phyloP scores from a whole-genome alignment of 139 green algal species.

The Chlamydomonas schloesseri region DNA sequence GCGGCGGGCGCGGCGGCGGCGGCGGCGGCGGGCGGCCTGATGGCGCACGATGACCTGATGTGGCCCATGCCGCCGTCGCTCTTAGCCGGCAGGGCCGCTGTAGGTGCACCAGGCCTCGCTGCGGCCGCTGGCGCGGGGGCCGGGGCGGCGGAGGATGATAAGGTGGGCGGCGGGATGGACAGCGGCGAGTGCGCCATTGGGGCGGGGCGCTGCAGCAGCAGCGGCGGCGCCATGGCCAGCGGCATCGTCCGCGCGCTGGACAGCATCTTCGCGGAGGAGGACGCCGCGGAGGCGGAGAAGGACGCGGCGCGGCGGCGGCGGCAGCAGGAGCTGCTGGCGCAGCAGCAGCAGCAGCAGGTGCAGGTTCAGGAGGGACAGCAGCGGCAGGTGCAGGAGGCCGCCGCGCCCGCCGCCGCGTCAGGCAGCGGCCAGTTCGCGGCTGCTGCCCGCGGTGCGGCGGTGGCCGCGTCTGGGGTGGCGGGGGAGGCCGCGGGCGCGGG shows the following conservation, averaged over 20 bases:
- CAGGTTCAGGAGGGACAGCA: background rate
- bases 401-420: too few species aligned
- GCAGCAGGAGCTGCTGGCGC: background rate
- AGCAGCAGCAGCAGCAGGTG: background rate
- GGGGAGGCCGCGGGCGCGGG: too few species aligned
- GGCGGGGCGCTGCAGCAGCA: slow-evolving; percentile 16
- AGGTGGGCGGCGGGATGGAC: background rate
- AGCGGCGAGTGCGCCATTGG: background rate
- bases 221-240: background rate
- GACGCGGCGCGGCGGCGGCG: background rate
- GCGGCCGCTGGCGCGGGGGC: background rate
- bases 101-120: too few species aligned
- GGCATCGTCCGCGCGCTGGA: slow-evolving; percentile 31
- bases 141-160: background rate
- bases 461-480: too few species aligned
- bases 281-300: background rate
- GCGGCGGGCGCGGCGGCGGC: background rate
- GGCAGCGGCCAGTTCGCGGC: too few species aligned
- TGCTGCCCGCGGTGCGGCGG: too few species aligned
- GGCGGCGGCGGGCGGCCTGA: background rate
- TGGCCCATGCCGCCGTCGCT: too few species aligned
- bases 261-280: slow-evolving; percentile 36
- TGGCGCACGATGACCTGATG: too few species aligned
- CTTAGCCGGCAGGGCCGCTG: too few species aligned
- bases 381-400: too few species aligned